Evolutionary conservation across 148 eudicot species (phyloP).

Genomic region (Pouteria glomerata): DNA sequence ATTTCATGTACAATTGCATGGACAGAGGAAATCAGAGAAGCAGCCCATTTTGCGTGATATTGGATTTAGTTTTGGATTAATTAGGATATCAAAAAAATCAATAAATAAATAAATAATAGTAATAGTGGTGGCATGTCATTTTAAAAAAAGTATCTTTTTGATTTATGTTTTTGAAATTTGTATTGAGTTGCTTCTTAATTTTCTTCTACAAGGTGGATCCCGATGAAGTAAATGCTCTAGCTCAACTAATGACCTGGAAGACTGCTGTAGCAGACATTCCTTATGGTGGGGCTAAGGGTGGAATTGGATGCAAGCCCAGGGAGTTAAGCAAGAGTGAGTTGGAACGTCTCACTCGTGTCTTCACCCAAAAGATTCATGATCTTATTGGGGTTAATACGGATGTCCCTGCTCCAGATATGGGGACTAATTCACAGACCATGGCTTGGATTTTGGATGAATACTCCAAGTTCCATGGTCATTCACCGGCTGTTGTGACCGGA

Average conservation of each 20-base stretch:
- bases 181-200: neutral
- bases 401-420: conserved; percentile 62
- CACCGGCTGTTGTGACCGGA: conserved; percentile 65
- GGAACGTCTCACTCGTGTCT: conserved; percentile 59
- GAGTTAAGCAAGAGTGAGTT: conserved; percentile 40
- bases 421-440: conserved; percentile 66
- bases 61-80: neutral
- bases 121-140: neutral
- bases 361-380: conserved; percentile 59
- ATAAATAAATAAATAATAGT: too few species aligned
- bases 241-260: conserved; percentile 69
- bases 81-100: neutral
- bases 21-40: neutral
- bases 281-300: conserved; percentile 64
- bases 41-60: neutral
- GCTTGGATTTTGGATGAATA: conserved; percentile 80
- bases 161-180: neutral
- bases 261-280: conserved; percentile 56
- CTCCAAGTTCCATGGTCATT: conserved; percentile 64
- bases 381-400: conserved; percentile 39
- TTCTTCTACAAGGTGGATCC: conserved; percentile 38
- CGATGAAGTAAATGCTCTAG: conserved; percentile 60
- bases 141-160: too few species aligned
- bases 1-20: neutral
- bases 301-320: conserved; percentile 44